Evolutionary conservation across 768 basidiomycete genomes (phyloP), one percentile per base, ranked within the genome.

Genomic region (Steccherinum ochraceum): DNA sequence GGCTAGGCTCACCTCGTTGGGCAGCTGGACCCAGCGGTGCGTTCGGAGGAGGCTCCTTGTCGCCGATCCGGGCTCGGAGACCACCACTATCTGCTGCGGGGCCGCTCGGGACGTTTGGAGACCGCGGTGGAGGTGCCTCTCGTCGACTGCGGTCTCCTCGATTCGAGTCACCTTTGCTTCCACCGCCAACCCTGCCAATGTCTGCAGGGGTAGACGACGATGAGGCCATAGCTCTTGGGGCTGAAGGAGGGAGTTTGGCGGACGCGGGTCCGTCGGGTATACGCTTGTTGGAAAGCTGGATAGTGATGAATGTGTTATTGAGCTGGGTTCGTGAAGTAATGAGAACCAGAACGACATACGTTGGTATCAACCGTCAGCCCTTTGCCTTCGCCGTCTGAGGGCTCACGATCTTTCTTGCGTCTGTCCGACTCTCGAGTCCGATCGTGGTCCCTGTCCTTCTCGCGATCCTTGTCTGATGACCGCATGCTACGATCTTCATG

Each of bases 181-280:
- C 58, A 53, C 78, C 70, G n/a, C n/a, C n/a, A n/a, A n/a, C n/a
- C n/a, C n/a, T n/a, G n/a, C n/a, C n/a, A n/a, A n/a, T n/a, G n/a
- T n/a, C n/a, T 11, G 71, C 59, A 43, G 80, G 78, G 41, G 64
- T 64, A 13, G 73, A 68, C 16, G 81, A 77, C n/a, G n/a, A n/a
- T n/a, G n/a, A n/a, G n/a, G n/a, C n/a, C 84, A 86, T 86, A 2
- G 84, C 83, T 56, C 86, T 75, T 5, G 86, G 86, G 5, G 76
- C 86, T 39, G 84, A 86, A 18, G 85, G 85, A 35, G 30, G 30
- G 16, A 35, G 30, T 16, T 35, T 35, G 0, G 59, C 57, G 10
- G 55, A 54, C 12, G 65, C 62, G 10, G 76, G 77, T 7, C 73
- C 76, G 5, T 85, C 83, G 4, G 75, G 72, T 46, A 71, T 62